Conservation (phyloP, 2,329 filamentous ascomycete genomes). For the Xylariaceae sp. region DNA sequence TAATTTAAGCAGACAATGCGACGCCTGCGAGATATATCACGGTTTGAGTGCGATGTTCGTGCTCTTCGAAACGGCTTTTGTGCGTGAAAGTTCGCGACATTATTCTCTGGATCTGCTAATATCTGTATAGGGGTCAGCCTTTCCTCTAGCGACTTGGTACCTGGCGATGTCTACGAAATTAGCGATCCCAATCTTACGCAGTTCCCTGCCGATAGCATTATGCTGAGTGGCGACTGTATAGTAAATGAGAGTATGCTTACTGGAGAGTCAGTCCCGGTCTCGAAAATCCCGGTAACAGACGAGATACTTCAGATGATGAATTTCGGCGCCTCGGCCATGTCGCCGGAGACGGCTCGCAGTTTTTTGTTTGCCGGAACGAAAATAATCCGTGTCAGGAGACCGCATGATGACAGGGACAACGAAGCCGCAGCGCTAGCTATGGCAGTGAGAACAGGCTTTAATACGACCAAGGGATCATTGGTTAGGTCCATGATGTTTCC, state of each 20-base stretch:
- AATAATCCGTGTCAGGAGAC: constrained; percentile 82
- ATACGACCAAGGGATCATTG: constrained; percentile 92
- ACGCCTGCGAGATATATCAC: constrained; percentile 82
- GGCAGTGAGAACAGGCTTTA: constrained; percentile 91
- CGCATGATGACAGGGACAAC: constrained; percentile 77
- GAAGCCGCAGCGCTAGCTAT: constrained; percentile 89
- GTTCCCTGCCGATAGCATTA: constrained; percentile 85
- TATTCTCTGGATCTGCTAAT: constrained; percentile 23
- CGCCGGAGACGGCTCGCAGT: constrained; percentile 76
- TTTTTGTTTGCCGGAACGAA: constrained; percentile 95
- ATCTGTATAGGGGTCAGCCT: constrained; percentile 64
- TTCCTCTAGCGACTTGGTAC: constrained; percentile 80
- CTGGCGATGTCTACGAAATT: constrained; percentile 93
- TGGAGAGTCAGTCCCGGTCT: constrained; percentile 93
- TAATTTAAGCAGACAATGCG: constrained; percentile 64
- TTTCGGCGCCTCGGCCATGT: constrained; percentile 72
- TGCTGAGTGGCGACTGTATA: constrained; percentile 92
- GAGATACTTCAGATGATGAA: constrained; percentile 72
- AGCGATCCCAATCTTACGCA: constrained; percentile 86
- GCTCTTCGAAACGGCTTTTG: constrained; percentile 94
- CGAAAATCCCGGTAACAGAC: constrained; percentile 79
- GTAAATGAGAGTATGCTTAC: constrained; percentile 99
- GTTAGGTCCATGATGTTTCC: constrained; percentile 98
- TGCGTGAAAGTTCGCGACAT: constrained; percentile 35
- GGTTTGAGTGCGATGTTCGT: constrained; percentile 91